phyloP scores from a whole-genome alignment of 192 early-diverging fungal genomes.

The Powellomyces hirtus region DNA sequence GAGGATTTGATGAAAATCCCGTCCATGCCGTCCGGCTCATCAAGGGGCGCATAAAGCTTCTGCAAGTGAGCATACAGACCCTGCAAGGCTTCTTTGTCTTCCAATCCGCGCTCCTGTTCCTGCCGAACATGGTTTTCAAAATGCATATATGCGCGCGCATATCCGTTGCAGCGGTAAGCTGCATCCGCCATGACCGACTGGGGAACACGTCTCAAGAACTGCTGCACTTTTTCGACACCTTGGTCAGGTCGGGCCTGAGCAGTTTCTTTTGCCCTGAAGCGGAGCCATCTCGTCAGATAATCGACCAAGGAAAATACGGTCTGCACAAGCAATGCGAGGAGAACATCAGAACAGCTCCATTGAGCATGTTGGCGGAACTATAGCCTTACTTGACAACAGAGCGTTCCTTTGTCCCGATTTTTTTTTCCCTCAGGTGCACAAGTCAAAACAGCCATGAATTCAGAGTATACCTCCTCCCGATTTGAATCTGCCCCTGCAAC shows the following conservation, averaged over 20 bases:
- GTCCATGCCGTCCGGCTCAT: constrained; percentile 70
- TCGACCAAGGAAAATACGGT: constrained; percentile 56
- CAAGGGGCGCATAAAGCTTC: constrained; percentile 62
- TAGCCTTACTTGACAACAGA: constrained; percentile 41
- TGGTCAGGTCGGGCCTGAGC: constrained; percentile 30
- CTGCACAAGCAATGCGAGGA: too few species aligned
- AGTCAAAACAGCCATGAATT: constrained; percentile 46
- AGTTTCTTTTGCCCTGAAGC: constrained; percentile 21
- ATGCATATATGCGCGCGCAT: constrained; percentile 68
- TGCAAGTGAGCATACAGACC: constrained; percentile 53
- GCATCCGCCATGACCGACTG: constrained; percentile 61
- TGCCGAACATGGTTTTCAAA: constrained; percentile 64
- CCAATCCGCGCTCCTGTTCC: constrained; percentile 15
- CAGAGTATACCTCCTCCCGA: constrained; percentile 32
- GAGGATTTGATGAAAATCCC: constrained; percentile 56
- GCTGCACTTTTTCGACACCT: constrained; percentile 37
- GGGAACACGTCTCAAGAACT: constrained; percentile 59
- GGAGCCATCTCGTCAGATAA: constrained; percentile 51
- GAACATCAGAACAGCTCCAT: not conserved
- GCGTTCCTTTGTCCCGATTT: constrained; percentile 32
- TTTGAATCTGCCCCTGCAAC: constrained; percentile 26
- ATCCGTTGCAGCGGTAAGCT: constrained; percentile 57
- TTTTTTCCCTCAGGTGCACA: constrained; percentile 7
- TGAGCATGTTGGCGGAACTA: not conserved
- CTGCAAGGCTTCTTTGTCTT: constrained; percentile 30